Conservation (phyloP, 2,329 filamentous ascomycete genomes). For the Penicillium sp. region DNA sequence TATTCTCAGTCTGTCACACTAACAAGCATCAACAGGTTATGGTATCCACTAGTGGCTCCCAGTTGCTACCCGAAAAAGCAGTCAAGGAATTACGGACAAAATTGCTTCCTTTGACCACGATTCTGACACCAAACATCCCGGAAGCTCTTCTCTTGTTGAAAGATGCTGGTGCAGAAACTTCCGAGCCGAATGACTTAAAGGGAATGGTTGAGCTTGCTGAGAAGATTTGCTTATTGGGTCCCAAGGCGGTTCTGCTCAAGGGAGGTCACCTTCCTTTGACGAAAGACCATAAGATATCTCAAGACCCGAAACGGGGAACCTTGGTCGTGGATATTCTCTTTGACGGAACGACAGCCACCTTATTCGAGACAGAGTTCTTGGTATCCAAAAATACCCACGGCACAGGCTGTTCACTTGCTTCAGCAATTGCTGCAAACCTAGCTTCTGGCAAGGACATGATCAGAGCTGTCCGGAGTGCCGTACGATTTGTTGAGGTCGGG, state of each 20-base stretch:
- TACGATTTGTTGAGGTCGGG: constrained; percentile 60
- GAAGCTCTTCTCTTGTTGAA: constrained; percentile 47
- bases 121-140: constrained; percentile 50
- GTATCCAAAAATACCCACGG: constrained; percentile 82
- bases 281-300: constrained; percentile 59
- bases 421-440: constrained; percentile 63
- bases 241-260: constrained; percentile 80
- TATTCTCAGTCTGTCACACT: constrained; percentile 8
- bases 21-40: constrained; percentile 64
- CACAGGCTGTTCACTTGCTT: constrained; percentile 90
- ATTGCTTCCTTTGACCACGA: constrained; percentile 44
- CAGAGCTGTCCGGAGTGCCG: constrained; percentile 54
- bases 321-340: constrained; percentile 75
- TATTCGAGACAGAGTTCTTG: constrained; percentile 69
- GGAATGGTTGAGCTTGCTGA: constrained; percentile 69
- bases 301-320: constrained; percentile 56
- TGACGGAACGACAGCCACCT: constrained; percentile 56
- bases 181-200: constrained; percentile 56
- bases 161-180: constrained; percentile 35
- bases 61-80: constrained; percentile 45
- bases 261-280: constrained; percentile 84
- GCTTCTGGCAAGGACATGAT: constrained; percentile 49
- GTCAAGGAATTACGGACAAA: constrained; percentile 39
- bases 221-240: constrained; percentile 64
- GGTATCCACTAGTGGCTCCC: constrained; percentile 58